Conservation (phyloP, 768 basidiomycete species). For the Artomyces pyxidatus region DNA sequence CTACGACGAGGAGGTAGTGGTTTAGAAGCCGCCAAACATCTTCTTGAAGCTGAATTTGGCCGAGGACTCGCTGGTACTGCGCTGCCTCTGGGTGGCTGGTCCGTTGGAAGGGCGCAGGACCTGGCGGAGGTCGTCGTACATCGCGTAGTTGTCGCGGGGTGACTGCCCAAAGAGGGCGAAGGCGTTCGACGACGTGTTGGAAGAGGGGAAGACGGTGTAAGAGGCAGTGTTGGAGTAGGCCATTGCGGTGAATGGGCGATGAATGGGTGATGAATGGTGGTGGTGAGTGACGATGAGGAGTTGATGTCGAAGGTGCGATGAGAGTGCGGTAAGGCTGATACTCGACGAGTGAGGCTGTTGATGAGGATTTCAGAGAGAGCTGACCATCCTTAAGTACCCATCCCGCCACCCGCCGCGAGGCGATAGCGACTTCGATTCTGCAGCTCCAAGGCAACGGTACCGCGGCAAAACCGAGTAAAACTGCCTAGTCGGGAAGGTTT, state of each 20-base stretch:
- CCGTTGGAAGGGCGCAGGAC: slow-evolving; percentile 2
- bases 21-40: slow-evolving; percentile 9
- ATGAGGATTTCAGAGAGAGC: not conserved
- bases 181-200: slow-evolving; percentile 12
- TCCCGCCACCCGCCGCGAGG: not conserved
- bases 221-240: slow-evolving; percentile 1
- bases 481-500: not conserved
- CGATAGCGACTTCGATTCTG: not conserved
- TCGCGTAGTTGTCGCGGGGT: slow-evolving; percentile 17
- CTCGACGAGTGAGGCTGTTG: not conserved
- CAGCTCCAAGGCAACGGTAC: not conserved
- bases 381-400: not conserved
- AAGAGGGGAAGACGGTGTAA: slow-evolving; percentile 11
- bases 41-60: slow-evolving; percentile 14
- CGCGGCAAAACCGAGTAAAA: not conserved
- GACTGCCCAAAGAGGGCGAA: slow-evolving; percentile 16
- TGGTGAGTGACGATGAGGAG: slow-evolving; percentile 13
- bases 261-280: not conserved
- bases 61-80: slow-evolving; percentile 13
- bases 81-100: slow-evolving; percentile 1
- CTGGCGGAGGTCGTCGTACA: slow-evolving; percentile 14
- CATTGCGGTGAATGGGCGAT: not conserved
- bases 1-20: not conserved
- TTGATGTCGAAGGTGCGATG: not conserved
- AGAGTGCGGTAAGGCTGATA: not conserved